Percentiles rank a stretch among this genome's conserved stretches.
Evolutionary conservation across 169 alveolate species (phyloP).

Genomic region (Plasmodium vinckei): DNA sequence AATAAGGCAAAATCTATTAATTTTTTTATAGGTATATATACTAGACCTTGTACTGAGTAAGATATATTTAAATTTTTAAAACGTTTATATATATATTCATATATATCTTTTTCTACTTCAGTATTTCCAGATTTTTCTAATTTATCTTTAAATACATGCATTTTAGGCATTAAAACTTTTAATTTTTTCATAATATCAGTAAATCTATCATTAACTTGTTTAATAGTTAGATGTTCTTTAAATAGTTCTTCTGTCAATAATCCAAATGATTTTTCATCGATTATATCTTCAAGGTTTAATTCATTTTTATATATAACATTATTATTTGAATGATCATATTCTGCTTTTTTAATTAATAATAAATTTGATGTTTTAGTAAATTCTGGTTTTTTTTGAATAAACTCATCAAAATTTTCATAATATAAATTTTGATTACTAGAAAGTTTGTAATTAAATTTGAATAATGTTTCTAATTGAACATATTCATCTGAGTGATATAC

Average conservation of each 20-base stretch:
- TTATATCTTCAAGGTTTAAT: slow-evolving; percentile 7
- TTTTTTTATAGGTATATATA: slow-evolving; percentile 3
- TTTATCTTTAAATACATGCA: slow-evolving; percentile 4
- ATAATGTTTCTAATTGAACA: slow-evolving; percentile 33
- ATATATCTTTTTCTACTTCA: background rate
- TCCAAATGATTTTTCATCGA: slow-evolving; percentile 20
- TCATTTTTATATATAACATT: background rate
- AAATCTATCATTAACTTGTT: slow-evolving; percentile 3
- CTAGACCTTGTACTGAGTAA: slow-evolving; percentile 23
- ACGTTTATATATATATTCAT: slow-evolving; percentile 25
- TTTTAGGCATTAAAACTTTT: slow-evolving; percentile 7
- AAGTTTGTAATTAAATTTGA: slow-evolving; percentile 3
- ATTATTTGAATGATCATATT: slow-evolving; percentile 21
- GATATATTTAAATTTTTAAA: slow-evolving; percentile 13
- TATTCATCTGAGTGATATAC: slow-evolving; percentile 1
- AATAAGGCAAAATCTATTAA: slow-evolving; percentile 7
- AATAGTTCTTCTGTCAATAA: background rate
- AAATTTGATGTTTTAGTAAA: slow-evolving; percentile 4
- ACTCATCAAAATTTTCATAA: background rate
- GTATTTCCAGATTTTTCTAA: background rate
- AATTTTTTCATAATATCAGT: slow-evolving; percentile 7
- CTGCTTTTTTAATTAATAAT: slow-evolving; percentile 10
- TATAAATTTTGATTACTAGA: slow-evolving; percentile 13
- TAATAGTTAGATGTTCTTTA: slow-evolving; percentile 15
- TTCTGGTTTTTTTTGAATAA: background rate